These are phyloP conservation scores for Globisporangium polare DNA, from an alignment of 352 stramenopile genomes.

Conservation along the genomic window DNA sequence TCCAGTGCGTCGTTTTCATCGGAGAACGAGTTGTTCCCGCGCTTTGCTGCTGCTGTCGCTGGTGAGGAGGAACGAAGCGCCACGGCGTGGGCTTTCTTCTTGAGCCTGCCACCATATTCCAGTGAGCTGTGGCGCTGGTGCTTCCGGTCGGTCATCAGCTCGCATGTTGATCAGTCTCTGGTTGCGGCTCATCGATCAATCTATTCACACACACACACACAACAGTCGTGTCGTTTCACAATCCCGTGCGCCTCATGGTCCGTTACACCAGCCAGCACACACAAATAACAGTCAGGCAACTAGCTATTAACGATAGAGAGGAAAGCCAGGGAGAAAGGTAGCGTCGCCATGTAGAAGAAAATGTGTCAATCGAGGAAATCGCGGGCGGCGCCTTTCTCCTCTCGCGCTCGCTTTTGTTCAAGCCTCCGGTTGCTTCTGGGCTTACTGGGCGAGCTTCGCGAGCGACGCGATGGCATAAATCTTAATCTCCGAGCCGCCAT, in stretches of 20 bases:
- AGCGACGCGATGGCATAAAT: slow-evolving; percentile 82
- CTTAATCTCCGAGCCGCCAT: slow-evolving; percentile 87
- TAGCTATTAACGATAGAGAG: slow-evolving; percentile 8
- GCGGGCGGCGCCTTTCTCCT: not conserved
- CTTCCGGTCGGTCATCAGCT: slow-evolving; percentile 12
- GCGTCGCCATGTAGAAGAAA: not conserved
- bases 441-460: slow-evolving; percentile 82
- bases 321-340: not conserved
- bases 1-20: slow-evolving; percentile 30
- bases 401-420: not conserved
- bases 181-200: not conserved
- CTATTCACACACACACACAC: not conserved
- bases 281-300: not conserved
- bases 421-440: not conserved
- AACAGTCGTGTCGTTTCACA: slow-evolving; percentile 10
- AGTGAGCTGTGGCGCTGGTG: slow-evolving; percentile 5
- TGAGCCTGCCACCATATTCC: slow-evolving; percentile 1
- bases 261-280: slow-evolving; percentile 1
- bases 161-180: slow-evolving; percentile 1
- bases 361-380: slow-evolving; percentile 7
- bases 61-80: not conserved
- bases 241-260: not conserved
- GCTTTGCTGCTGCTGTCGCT: not conserved
- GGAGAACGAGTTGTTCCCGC: slow-evolving; percentile 35
- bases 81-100: slow-evolving; percentile 6